A percentile compares a stretch with the other conserved stretches of the same genome.
phyloP scores from a whole-genome alignment of 2,329 filamentous ascomycete species.

The Geoglossum cookeanum region DNA sequence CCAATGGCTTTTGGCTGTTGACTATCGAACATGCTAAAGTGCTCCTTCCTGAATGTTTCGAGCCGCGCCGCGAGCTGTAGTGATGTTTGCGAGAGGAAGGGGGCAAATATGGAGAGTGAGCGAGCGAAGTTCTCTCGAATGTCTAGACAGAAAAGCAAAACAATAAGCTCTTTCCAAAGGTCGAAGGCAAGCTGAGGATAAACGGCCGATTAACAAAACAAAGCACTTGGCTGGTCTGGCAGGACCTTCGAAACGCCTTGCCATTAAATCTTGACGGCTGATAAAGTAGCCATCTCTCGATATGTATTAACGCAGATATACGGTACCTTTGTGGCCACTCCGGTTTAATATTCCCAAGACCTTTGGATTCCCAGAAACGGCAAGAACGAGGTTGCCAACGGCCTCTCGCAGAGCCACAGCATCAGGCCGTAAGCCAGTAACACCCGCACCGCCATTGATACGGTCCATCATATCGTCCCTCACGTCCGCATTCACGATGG shows the following conservation, averaged over 20 bases:
- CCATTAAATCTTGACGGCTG: background rate
- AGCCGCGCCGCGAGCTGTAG: conserved; percentile 2
- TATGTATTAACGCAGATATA: background rate
- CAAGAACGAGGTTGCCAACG: conserved; percentile 1
- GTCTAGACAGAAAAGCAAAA: background rate
- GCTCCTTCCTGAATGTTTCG: conserved; percentile 4
- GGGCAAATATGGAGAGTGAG: conserved; percentile 3
- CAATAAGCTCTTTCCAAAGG: background rate
- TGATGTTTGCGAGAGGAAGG: conserved; percentile 4
- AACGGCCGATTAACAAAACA: background rate
- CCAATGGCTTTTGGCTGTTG: background rate
- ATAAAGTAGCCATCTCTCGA: background rate
- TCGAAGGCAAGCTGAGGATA: no score
- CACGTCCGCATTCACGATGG: conserved; percentile 3
- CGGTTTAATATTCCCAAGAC: background rate
- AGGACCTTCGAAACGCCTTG: background rate
- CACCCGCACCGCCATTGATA: background rate
- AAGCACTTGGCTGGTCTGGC: background rate
- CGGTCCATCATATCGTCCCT: conserved; percentile 5
- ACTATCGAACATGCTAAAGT: background rate
- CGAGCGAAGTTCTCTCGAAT: conserved; percentile 2
- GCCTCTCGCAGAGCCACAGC: conserved; percentile 2
- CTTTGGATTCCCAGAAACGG: conserved; percentile 1
- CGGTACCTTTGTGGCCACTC: conserved; percentile 3
- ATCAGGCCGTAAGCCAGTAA: background rate